A percentile compares a stretch with the other conserved stretches of the same genome.
Conservation (phyloP, 768 basidiomycete species). For the Mycena leptocephala region DNA sequence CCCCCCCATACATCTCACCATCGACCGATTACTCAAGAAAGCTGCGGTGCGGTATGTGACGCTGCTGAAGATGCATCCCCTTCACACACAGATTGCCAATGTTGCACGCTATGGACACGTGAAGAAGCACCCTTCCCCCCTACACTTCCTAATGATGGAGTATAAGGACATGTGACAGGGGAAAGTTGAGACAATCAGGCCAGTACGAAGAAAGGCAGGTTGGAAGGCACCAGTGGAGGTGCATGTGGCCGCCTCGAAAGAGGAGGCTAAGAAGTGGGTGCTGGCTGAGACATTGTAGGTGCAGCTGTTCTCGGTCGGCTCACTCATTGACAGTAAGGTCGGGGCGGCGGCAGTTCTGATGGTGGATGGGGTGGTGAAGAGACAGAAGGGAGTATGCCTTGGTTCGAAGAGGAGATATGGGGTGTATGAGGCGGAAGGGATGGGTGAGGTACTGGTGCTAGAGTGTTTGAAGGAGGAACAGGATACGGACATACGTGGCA, state of each 20-base stretch:
- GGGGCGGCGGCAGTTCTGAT: not conserved
- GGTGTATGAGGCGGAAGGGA: slow-evolving; percentile 7
- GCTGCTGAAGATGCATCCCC: slow-evolving; percentile 37
- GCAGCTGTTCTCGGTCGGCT: not conserved
- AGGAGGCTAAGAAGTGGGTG: no score
- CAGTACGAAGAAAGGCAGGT: no score
- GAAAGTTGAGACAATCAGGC: not conserved
- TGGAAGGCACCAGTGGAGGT: no score
- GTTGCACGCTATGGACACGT: slow-evolving; percentile 6
- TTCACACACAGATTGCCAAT: slow-evolving; percentile 10
- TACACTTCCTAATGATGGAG: not conserved
- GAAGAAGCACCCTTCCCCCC: slow-evolving; percentile 22
- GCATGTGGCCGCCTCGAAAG: no score
- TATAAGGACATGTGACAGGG: not conserved
- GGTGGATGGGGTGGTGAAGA: not conserved
- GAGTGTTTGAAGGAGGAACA: not conserved
- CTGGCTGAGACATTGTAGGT: no score
- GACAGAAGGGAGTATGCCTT: not conserved
- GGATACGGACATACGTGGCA: not conserved
- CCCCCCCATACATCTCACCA: slow-evolving; percentile 36
- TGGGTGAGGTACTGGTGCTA: not conserved
- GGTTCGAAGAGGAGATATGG: not conserved
- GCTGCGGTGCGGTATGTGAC: slow-evolving; percentile 38
- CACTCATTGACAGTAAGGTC: not conserved
- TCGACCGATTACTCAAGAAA: slow-evolving; percentile 30